Evolutionary conservation across 169 alveolate species (phyloP).

Genomic region (Plasmodium vivax): DNA sequence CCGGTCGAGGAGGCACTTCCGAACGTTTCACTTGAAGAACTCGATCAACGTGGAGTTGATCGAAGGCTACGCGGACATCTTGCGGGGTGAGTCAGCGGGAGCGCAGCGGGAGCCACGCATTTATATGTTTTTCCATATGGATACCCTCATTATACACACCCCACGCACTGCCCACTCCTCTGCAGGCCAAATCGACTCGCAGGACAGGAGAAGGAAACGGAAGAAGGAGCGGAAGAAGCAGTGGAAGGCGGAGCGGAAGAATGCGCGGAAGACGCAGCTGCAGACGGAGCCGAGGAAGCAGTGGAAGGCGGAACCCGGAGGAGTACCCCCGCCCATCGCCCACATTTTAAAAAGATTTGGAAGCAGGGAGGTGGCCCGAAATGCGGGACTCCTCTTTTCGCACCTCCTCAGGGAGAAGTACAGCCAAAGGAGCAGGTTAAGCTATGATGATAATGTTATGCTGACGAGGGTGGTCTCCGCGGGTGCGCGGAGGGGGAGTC

Average conservation of each 20-base stretch:
- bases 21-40: slow-evolving; percentile 17
- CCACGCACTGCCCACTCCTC: background rate
- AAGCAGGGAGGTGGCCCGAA: background rate
- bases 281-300: no score
- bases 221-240: background rate
- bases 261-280: background rate
- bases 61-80: background rate
- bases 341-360: slow-evolving; percentile 33
- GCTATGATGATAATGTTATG: slow-evolving; percentile 56
- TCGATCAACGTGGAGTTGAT: slow-evolving; percentile 44
- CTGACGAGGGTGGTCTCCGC: background rate
- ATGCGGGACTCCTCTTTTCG: slow-evolving; percentile 13
- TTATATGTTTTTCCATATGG: background rate
- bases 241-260: background rate
- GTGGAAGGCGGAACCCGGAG: no score
- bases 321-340: background rate
- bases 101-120: background rate
- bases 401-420: slow-evolving; percentile 15
- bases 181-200: background rate
- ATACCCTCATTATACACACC: background rate
- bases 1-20: slow-evolving; percentile 18
- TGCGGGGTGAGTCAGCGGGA: slow-evolving; percentile 6
- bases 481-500: background rate
- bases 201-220: background rate
- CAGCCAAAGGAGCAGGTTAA: background rate